phyloP scores from a whole-genome alignment of 768 basidiomycete species.

The Tricholoma sp. region DNA sequence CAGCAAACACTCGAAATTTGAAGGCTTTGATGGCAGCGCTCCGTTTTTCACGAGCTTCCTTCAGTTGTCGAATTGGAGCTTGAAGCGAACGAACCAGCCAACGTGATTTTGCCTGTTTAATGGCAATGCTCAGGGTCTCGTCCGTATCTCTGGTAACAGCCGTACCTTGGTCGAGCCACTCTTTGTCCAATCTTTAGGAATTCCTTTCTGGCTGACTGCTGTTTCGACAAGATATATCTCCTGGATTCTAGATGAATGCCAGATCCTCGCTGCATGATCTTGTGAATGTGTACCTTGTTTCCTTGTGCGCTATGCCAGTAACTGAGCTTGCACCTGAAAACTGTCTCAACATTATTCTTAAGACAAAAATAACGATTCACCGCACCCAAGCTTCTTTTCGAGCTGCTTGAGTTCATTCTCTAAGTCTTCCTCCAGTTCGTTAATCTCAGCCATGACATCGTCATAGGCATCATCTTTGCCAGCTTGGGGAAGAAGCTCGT shows the following conservation, averaged over 20 bases:
- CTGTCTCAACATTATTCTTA: background rate
- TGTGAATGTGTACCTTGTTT: conserved; percentile 53
- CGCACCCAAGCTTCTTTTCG: conserved; percentile 63
- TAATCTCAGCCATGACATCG: conserved; percentile 65
- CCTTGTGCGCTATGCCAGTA: conserved; percentile 68
- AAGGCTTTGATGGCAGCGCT: conserved; percentile 79
- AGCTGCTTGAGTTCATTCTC: conserved; percentile 63
- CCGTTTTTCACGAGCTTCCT: conserved; percentile 91
- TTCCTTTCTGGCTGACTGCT: conserved; percentile 47
- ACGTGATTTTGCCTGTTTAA: conserved; percentile 58
- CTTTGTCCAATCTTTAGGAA: conserved; percentile 86
- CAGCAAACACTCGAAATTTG: conserved; percentile 69
- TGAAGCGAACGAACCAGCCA: conserved; percentile 75
- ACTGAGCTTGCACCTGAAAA: conserved; percentile 26
- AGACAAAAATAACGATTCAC: conserved; percentile 4
- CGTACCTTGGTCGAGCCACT: conserved; percentile 72
- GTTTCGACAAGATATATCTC: conserved; percentile 91
- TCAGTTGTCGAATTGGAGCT: conserved; percentile 69
- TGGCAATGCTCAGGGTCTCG: background rate
- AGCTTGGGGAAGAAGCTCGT: conserved; percentile 73
- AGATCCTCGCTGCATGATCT: background rate
- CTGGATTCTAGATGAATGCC: conserved; percentile 28
- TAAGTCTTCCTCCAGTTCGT: conserved; percentile 63
- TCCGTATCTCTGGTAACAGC: background rate
- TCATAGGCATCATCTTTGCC: conserved; percentile 89